Base-by-base conservation (phyloP, 768 basidiomycete genomes). In the Russula compacta region DNA sequence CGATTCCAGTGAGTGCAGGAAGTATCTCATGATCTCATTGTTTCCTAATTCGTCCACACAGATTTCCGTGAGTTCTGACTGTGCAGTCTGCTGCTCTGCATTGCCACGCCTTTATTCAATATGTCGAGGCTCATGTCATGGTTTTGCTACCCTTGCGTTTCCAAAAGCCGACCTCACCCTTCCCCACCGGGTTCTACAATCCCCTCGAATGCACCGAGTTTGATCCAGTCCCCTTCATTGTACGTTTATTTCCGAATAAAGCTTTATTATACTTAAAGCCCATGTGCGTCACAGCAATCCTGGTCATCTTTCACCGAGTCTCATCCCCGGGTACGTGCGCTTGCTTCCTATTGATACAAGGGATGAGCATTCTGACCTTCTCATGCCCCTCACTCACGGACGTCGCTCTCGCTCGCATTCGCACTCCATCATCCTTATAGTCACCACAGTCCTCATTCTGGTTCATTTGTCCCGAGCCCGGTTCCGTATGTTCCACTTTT, bases 11-110 rank as follows among this genome's bases (percentile, higher is more conserved):
- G 51, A 63, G 61, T 42, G 4, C 10, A 12, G 50, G 6, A 17
- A 40, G 15, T 4, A 36, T 4, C 49, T 4, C 19, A 21, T 7
- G 15, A 15, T 24, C 61, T 42, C 24, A 11, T 39, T 17, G 17
- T 8, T 19, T 44, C 12, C 46, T 49, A 38, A 58, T 62, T 6
- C 19, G 32, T 36, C 29, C 6, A 6, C 53, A 33, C 14, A 63
- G 61, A 21, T 63, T 63, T 53, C 52, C 52, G 61, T 63, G 38
- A 49, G 61, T 49, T 11, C 24, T 52, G 49, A 12, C 32, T n/a
- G 4, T 29, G 12, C 42, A 32, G n/a, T n/a, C n/a, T n/a, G n/a
- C n/a, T n/a, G n/a, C 15, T 10, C 21, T 54, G 17, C n/a, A 15
- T 36, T 21, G n/a, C 14, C 21, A 10, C 4, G 6, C 17, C 17